A percentile compares a stretch with the other conserved stretches of the same genome.
Evolutionary conservation across 257 asterid genomes (phyloP).

Genomic region (Solanum tacnaense): DNA sequence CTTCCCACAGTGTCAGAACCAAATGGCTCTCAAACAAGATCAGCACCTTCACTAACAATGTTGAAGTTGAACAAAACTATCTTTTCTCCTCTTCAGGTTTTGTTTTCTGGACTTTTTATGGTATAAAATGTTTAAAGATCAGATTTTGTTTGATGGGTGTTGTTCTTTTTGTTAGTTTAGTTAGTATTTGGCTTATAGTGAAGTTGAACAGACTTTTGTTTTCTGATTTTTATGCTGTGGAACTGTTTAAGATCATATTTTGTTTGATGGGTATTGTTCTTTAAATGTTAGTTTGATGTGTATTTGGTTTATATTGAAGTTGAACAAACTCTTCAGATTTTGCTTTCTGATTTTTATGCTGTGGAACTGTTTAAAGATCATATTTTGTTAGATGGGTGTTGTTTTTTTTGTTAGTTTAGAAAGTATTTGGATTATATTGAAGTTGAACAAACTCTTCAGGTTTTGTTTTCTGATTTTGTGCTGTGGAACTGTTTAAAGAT

Average conservation of each 20-base stretch:
- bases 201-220: not conserved
- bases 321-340: not conserved
- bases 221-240: not conserved
- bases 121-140: not conserved
- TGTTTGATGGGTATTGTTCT: not conserved
- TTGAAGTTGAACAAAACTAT: not conserved
- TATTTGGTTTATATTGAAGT: not conserved
- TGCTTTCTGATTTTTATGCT: too few species aligned
- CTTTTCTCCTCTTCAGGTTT: constrained; percentile 16
- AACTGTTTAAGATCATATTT: not conserved
- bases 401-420: too few species aligned
- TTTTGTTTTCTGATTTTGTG: too few species aligned
- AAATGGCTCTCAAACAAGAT: constrained; percentile 8
- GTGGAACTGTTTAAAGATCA: too few species aligned
- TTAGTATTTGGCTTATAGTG: not conserved
- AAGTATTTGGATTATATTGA: too few species aligned
- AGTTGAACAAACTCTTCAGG: too few species aligned
- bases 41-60: not conserved
- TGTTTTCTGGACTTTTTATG: not conserved
- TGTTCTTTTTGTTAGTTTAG: not conserved
- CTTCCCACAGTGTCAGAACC: constrained; percentile 14
- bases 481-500: too few species aligned
- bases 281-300: not conserved
- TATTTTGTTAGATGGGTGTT: too few species aligned
- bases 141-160: not conserved